Base-by-base conservation (phyloP, 78 protist genomes). In the Tieghemostelium lacteum region DNA sequence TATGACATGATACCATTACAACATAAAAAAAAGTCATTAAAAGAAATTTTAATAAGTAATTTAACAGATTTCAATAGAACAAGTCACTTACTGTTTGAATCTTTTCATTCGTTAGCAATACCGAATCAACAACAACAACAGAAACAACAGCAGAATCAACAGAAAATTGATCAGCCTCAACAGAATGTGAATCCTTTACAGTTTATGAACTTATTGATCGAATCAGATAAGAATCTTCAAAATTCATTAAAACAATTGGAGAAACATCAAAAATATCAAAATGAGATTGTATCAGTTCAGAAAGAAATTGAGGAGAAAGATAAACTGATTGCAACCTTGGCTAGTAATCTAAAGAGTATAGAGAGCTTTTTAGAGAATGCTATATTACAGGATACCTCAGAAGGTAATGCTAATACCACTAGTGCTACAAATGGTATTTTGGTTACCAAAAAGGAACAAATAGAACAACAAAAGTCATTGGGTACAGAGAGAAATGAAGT, bases 231-330 rank as follows among this genome's bases (percentile, higher is more conserved):
- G 52, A 45, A 45, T 45, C 10, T 45, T 14, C 52, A 45, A 45
- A 45, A 45, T 14, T 45, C 52, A 14, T 14, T 45, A 45, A 45
- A 45, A 45, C 52, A 45, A 45, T 45, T 71, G 31, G 64, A 71
- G 50, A 33, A 33, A 71, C 77, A 71, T 71, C 77, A 71, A 52
- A 45, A 50, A 31, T 26, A 42, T 52, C 77, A 45, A 45, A 45
- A 72, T 10, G 78, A 72, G 34, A 72, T 72, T 22, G 78, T 72
- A 20, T 10, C 3, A 17, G 52, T 72, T 12, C 61, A 72, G 31
- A 72, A 55, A 72, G 78, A 72, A 22, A 72, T 72, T 19, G 64
- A 54, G 20, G 78, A 72, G 20, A 50, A 72, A 19, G 78, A 72
- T 33, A 50, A 72, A 36, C n/a, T 26, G 24, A 72, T 72, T 16